A percentile compares a stretch with the other conserved stretches of the same genome.
phyloP scores from a whole-genome alignment of 2,329 filamentous ascomycete species.

The Beauveria scarabaeidicola region DNA sequence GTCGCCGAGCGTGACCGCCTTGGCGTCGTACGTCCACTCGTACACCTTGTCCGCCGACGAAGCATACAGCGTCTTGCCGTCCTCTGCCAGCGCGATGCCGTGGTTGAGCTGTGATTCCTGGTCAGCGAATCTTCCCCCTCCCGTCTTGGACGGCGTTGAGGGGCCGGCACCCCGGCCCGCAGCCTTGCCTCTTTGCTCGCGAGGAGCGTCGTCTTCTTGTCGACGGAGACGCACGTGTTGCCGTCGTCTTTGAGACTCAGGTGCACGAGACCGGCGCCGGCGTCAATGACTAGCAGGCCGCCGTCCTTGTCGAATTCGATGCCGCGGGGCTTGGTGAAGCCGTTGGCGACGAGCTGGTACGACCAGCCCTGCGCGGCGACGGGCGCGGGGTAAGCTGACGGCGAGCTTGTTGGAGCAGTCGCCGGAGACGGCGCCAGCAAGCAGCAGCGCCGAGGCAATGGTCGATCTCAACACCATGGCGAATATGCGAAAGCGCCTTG shows the following conservation, averaged over 20 bases:
- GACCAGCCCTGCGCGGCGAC: constrained; percentile 34
- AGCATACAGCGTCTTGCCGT: constrained; percentile 46
- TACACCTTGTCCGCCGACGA: constrained; percentile 52
- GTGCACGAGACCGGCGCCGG: constrained; percentile 32
- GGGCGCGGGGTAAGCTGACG: constrained; percentile 29
- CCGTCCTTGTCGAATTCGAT: constrained; percentile 38
- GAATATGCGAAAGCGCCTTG: too few species aligned
- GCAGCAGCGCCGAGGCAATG: constrained; percentile 5
- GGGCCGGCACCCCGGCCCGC: too few species aligned
- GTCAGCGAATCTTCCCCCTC: constrained; percentile 15
- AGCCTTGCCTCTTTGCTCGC: constrained; percentile 25
- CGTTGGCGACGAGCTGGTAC: constrained; percentile 33
- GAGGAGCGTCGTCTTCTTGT: constrained; percentile 28
- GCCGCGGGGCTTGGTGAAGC: constrained; percentile 33
- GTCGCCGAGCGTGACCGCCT: constrained; percentile 33
- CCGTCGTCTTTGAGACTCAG: constrained; percentile 33
- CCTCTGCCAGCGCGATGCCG: constrained; percentile 42
- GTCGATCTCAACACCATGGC: neutral
- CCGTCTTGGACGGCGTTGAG: constrained; percentile 10
- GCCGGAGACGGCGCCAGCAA: constrained; percentile 6
- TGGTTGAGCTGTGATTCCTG: constrained; percentile 39
- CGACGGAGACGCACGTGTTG: constrained; percentile 32
- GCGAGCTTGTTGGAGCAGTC: constrained; percentile 28
- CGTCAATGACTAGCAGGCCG: constrained; percentile 37
- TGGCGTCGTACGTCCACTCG: constrained; percentile 57